A percentile compares a stretch with the other conserved stretches of the same genome.
Conservation (phyloP, 345 rosid genomes). For the Chamaenerion angustifolium region DNA sequence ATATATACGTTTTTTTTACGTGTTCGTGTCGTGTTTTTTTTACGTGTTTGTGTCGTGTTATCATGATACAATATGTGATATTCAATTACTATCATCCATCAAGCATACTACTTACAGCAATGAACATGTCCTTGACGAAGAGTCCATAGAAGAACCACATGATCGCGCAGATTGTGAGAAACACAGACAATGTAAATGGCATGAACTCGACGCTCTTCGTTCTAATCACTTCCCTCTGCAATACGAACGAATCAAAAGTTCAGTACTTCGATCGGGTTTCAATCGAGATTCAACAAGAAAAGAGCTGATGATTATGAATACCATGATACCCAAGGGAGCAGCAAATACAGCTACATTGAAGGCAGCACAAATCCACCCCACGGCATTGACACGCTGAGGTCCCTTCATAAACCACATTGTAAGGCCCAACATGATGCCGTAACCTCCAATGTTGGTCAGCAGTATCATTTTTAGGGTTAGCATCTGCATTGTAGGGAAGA, state of each 20-base stretch:
- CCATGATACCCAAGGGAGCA: too few species aligned
- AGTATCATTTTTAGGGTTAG: constrained; percentile 35
- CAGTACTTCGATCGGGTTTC: too few species aligned
- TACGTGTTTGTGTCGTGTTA: too few species aligned
- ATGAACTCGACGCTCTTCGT: constrained; percentile 82
- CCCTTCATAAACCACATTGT: constrained; percentile 25
- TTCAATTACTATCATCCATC: too few species aligned
- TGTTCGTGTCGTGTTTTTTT: too few species aligned
- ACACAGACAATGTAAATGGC: constrained; percentile 63
- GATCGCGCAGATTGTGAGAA: constrained; percentile 58
- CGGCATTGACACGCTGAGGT: constrained; percentile 23
- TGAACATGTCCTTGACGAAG: constrained; percentile 46
- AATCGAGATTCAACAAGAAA: too few species aligned
- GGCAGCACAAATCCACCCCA: constrained; percentile 69
- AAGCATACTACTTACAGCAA: constrained; percentile 40
- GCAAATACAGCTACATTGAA: constrained; percentile 2
- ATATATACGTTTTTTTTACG: too few species aligned
- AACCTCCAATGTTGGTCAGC: constrained; percentile 42
- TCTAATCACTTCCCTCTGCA: constrained; percentile 57
- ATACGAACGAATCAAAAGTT: too few species aligned
- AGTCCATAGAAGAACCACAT: constrained; percentile 86
- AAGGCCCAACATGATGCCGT: constrained; percentile 26
- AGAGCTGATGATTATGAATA: too few species aligned
- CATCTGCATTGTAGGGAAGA: constrained; percentile 19
- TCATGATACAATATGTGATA: too few species aligned